Base-by-base conservation (phyloP, 139 green algal species). In the Nannochloris sp. region DNA sequence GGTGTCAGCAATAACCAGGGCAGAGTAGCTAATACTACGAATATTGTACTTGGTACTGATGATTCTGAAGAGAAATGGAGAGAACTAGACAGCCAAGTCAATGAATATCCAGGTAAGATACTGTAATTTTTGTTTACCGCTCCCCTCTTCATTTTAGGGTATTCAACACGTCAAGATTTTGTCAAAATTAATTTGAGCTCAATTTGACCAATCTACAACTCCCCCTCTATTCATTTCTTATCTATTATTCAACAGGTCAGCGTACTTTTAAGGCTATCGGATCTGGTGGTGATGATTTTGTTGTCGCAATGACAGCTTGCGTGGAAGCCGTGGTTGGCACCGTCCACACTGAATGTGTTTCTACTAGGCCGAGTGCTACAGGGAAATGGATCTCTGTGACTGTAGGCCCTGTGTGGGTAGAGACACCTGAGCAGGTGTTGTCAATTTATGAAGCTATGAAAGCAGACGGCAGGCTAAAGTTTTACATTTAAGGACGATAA, bases 201-300 rank as follows among this genome's bases (percentile, higher is more conserved):
- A 19, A 51, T 51, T 19, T 51, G 19, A 19, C 19, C 19, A 51
- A 19, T 27, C 19, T 51, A 19, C 19, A 27, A 27, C 42, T 19
- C 42, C 42, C 42, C 42, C 42, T 19, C 42, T 51, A 19, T 51
- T 51, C 42, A 27, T 19, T 51, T 51, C 42, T n/a, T n/a, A n/a
- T 51, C 42, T 51, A 19, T 51, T 51, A 27, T n/a, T n/a, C n/a
- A n/a, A n/a, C n/a, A n/a, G n/a, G 54, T 4, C 9, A 76, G 29
- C 58, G 76, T 6, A 73, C 60, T 29, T 83, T 83, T 54, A 82
- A 83, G 58, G 64, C 67, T 25, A 79, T 83, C 23, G 77, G 77
- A 25, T 39, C 39, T 0, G 75, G 67, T 14, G 69, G 67, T 8
- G 68, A 80, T 10, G 64, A 64, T n/a, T 83, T 83, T 51, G 73